phyloP scores from a whole-genome alignment of 176 grass and related monocot species.

The Raddia distichophylla region DNA sequence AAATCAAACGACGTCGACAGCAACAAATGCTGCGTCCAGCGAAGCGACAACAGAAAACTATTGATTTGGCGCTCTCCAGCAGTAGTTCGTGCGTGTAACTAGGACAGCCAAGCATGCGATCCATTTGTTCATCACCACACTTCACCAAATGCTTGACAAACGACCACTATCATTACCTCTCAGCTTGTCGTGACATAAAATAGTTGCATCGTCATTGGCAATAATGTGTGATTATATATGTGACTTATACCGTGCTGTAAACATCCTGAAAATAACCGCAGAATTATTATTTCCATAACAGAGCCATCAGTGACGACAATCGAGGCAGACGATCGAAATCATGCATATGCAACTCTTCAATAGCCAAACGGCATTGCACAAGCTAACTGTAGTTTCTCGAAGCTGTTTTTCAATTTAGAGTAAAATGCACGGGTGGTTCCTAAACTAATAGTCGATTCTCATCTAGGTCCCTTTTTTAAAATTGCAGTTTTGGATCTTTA shows the following conservation, averaged over 20 bases:
- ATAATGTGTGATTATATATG: not conserved
- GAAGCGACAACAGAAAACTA: conserved; percentile 14
- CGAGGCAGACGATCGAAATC: not conserved
- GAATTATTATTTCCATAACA: no score
- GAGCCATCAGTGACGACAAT: no score
- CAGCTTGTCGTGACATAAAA: not conserved
- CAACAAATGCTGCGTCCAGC: conserved; percentile 17
- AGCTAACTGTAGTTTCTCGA: no score
- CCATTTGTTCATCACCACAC: not conserved
- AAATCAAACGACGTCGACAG: conserved; percentile 12
- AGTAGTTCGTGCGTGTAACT: not conserved
- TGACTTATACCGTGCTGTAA: not conserved
- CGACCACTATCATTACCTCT: not conserved
- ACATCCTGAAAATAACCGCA: not conserved
- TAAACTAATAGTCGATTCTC: no score
- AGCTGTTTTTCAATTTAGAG: no score
- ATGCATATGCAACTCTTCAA: not conserved
- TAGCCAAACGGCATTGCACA: not conserved
- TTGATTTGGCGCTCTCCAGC: not conserved
- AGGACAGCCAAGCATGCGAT: not conserved
- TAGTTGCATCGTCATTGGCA: not conserved
- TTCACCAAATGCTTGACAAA: conserved; percentile 23
- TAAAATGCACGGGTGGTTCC: no score
- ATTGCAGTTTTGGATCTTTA: no score
- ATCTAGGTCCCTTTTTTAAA: no score